Conservation (phyloP, 2,329 filamentous ascomycete genomes). For the Passalora sequoiae region DNA sequence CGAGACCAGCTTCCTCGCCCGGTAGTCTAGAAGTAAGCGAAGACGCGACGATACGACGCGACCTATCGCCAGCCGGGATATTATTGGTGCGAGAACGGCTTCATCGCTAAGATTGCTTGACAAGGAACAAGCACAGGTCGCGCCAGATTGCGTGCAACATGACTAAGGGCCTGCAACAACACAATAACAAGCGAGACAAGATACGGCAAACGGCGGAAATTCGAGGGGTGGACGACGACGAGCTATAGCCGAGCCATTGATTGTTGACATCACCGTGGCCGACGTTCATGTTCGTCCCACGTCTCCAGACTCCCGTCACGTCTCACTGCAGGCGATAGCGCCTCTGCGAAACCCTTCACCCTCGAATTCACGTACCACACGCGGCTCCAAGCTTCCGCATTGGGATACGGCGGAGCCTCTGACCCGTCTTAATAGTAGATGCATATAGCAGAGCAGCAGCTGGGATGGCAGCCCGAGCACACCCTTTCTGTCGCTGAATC, state of each 20-base stretch:
- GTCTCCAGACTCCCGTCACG: too few relatives aligned
- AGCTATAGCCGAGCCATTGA: background rate
- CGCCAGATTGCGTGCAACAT: constrained; percentile 8
- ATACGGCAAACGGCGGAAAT: background rate
- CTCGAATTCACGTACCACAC: background rate
- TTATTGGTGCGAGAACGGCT: constrained; percentile 1
- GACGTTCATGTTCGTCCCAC: background rate
- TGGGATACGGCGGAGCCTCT: background rate
- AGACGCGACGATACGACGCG: too few relatives aligned
- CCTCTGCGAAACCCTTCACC: background rate
- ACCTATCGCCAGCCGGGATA: too few relatives aligned
- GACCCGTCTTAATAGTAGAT: background rate
- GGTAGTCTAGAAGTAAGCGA: too few relatives aligned
- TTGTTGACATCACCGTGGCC: constrained; percentile 3
- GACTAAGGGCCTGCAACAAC: constrained; percentile 2
- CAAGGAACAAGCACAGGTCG: constrained; percentile 1
- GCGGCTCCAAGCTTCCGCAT: constrained; percentile 1
- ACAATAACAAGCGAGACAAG: constrained; percentile 2
- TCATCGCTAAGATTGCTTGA: constrained; percentile 1
- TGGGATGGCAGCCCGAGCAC: constrained; percentile 19
- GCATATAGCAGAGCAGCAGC: constrained; percentile 16
- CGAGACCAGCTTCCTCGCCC: too few relatives aligned
- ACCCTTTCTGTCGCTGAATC: constrained; percentile 23
- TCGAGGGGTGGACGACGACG: background rate
- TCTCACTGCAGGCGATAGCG: constrained; percentile 6